Evolutionary conservation across 2,329 filamentous ascomycete species (phyloP).

Genomic region (Beauveria medogensis): DNA sequence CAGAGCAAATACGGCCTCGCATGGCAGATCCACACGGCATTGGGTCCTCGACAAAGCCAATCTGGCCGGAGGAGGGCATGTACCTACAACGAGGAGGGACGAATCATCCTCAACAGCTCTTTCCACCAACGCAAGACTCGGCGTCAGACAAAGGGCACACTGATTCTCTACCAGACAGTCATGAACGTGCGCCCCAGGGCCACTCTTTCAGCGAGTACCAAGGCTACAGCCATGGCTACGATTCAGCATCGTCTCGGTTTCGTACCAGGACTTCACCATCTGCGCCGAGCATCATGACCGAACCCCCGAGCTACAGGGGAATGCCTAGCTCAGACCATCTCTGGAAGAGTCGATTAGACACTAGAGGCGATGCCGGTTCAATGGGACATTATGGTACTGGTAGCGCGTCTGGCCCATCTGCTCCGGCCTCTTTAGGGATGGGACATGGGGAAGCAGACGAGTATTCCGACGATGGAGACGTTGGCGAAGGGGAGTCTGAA

Average conservation of each 20-base stretch:
- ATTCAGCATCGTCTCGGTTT: conserved; percentile 3
- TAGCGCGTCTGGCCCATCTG: neutral
- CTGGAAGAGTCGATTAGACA: conserved; percentile 2
- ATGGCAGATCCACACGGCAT: conserved; percentile 10
- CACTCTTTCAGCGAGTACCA: conserved; percentile 2
- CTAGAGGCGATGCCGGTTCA: neutral
- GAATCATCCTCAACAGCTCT: conserved; percentile 6
- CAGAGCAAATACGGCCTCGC: conserved; percentile 7
- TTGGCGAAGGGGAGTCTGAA: conserved; percentile 5
- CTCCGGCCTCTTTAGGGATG: neutral
- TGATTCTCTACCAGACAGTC: neutral
- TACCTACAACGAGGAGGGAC: conserved; percentile 1
- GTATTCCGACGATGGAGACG: conserved; percentile 9
- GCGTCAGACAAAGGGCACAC: neutral
- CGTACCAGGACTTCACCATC: conserved; percentile 7
- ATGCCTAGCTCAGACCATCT: neutral
- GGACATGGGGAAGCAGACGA: conserved; percentile 3
- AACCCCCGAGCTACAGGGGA: neutral
- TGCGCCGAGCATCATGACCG: conserved; percentile 9
- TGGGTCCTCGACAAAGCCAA: conserved; percentile 6
- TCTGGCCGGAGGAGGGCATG: conserved; percentile 10
- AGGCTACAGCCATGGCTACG: conserved; percentile 2
- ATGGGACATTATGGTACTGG: neutral
- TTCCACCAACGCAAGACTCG: conserved; percentile 3
- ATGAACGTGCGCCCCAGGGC: neutral